These are phyloP conservation scores for Ormosia semicastrata DNA, from an alignment of 306 rosid genomes.

Conservation along the genomic window DNA sequence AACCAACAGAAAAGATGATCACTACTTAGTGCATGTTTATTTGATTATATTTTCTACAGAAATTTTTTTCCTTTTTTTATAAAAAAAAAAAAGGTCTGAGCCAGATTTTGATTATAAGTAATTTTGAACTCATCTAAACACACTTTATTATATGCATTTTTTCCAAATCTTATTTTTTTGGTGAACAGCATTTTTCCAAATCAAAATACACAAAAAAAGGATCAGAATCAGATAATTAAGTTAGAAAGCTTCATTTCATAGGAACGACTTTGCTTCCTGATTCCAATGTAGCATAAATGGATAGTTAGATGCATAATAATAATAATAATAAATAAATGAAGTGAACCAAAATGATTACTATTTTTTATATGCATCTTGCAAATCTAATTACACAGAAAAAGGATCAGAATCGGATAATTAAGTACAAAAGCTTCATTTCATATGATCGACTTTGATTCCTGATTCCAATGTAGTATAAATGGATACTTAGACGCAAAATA, in stretches of 20 bases:
- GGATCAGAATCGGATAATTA: background rate
- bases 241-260: background rate
- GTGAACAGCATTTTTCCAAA: background rate
- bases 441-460: background rate
- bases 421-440: background rate
- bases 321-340: background rate
- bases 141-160: background rate
- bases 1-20: background rate
- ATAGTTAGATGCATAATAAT: background rate
- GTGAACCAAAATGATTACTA: no score
- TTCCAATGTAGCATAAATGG: background rate
- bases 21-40: background rate
- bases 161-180: background rate
- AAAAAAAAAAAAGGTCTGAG: no score
- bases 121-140: no score
- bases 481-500: background rate
- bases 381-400: background rate
- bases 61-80: no score
- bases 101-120: no score
- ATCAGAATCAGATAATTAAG: background rate
- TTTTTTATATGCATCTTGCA: no score
- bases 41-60: no score
- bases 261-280: background rate
- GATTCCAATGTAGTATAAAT: background rate
- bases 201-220: background rate